Evolutionary conservation across 2,329 filamentous ascomycete genomes (phyloP).

Genomic region (Massarina eburnea): DNA sequence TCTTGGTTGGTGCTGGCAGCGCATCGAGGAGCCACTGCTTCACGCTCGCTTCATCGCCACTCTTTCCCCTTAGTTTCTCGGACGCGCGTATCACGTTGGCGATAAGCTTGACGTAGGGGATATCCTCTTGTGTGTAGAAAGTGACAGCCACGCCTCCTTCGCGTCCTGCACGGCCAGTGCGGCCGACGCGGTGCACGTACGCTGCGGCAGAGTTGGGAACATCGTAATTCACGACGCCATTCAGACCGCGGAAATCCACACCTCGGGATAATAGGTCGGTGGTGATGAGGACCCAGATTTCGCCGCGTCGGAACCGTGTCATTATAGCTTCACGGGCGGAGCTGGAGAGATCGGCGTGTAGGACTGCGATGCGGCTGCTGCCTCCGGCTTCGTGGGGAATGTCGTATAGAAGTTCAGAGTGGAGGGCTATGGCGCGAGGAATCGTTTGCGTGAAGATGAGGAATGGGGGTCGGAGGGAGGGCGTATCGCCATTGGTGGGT

Average conservation of each 20-base stretch:
- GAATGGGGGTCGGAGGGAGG: conserved; percentile 77
- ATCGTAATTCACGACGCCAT: conserved; percentile 97
- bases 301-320: conserved; percentile 84
- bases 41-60: conserved; percentile 50
- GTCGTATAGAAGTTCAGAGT: conserved; percentile 90
- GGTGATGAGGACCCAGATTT: conserved; percentile 95
- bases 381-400: conserved; percentile 88
- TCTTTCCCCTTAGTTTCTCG: conserved; percentile 64
- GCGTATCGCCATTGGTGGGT: conserved; percentile 52
- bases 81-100: conserved; percentile 88
- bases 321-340: conserved; percentile 76
- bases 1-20: conserved; percentile 80
- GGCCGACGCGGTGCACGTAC: conserved; percentile 91
- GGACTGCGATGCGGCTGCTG: conserved; percentile 78
- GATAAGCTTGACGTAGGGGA: conserved; percentile 84
- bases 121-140: conserved; percentile 93
- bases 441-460: conserved; percentile 97
- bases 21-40: conserved; percentile 79
- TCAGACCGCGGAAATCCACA: conserved; percentile 92
- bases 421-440: conserved; percentile 80
- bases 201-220: conserved; percentile 86
- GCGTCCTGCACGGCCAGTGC: conserved; percentile 85
- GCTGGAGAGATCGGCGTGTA: conserved; percentile 85
- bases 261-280: conserved; percentile 91
- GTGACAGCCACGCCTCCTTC: conserved; percentile 89